Conservation (phyloP, 2,329 filamentous ascomycete species). For the Alternaria triticina region DNA sequence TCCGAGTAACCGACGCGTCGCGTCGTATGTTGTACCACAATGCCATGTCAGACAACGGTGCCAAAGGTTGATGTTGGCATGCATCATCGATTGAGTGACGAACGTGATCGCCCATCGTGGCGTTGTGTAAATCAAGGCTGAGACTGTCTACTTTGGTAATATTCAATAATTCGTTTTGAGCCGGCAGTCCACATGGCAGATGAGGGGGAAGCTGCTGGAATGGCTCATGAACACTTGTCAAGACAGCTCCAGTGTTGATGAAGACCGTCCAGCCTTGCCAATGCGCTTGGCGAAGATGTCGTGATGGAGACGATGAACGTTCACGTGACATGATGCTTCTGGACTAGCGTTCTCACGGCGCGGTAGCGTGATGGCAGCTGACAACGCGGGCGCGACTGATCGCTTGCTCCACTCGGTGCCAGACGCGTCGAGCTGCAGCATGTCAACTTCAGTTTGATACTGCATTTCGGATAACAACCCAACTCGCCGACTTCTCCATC, state of each 20-base stretch:
- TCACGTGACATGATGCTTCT: not conserved
- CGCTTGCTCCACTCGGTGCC: not conserved
- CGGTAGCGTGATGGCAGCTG: not conserved
- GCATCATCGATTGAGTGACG: not conserved
- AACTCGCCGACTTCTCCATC: not conserved
- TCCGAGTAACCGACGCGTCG: not conserved
- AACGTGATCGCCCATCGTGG: not conserved
- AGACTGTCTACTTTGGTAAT: not conserved
- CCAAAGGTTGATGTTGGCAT: not conserved
- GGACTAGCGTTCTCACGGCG: not conserved
- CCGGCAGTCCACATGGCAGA: not conserved
- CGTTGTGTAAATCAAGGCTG: not conserved
- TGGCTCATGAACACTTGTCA: not conserved
- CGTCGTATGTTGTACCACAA: not conserved
- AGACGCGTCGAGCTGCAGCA: constrained; percentile 1
- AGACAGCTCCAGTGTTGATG: not conserved
- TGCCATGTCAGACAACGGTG: not conserved
- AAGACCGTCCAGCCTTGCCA: not conserved
- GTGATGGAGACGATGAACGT: not conserved
- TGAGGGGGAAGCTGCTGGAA: not conserved
- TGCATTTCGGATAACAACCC: not conserved
- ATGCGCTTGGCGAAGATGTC: not conserved
- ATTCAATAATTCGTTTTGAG: not conserved
- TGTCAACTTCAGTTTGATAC: not conserved
- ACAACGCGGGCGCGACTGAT: constrained; percentile 9